Percentiles rank a stretch among this genome's conserved stretches.
phyloP scores from a whole-genome alignment of 805 yeast genomes.

The Ogataea angusta region DNA sequence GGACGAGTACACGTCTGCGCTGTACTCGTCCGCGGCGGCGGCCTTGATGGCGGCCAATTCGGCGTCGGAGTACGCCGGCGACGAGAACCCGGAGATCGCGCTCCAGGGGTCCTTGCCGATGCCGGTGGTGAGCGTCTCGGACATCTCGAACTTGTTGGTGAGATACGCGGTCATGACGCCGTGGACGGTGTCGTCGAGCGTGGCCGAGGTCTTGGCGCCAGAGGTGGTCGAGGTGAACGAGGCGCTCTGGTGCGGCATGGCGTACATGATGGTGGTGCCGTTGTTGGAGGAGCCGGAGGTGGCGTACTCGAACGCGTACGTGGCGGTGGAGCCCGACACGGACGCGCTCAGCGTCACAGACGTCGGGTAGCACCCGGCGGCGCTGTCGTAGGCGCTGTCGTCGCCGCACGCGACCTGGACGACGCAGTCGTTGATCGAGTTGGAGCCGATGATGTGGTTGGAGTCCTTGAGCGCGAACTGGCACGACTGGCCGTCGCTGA shows the following conservation, averaged over 20 bases:
- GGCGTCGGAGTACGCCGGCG: constrained; percentile 20
- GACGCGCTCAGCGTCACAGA: constrained; percentile 43
- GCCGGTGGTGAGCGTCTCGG: constrained; percentile 40
- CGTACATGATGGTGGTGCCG: constrained; percentile 44
- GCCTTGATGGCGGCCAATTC: constrained; percentile 22
- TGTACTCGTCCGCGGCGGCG: constrained; percentile 38
- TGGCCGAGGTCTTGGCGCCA: constrained; percentile 31
- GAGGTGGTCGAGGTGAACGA: constrained; percentile 33
- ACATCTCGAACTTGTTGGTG: constrained; percentile 41
- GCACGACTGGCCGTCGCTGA: constrained; percentile 39
- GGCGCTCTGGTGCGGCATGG: constrained; percentile 50
- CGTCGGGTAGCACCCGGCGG: constrained; percentile 62
- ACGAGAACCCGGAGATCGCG: constrained; percentile 35
- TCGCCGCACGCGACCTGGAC: constrained; percentile 61
- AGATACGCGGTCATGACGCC: constrained; percentile 45
- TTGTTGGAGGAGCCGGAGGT: constrained; percentile 45
- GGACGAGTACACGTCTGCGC: constrained; percentile 41
- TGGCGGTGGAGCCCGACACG: constrained; percentile 35
- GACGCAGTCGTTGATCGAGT: constrained; percentile 44
- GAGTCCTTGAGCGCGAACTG: constrained; percentile 24
- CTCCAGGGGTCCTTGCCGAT: constrained; percentile 58
- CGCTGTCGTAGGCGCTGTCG: constrained; percentile 46
- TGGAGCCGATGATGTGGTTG: constrained; percentile 40
- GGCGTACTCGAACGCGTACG: constrained; percentile 42
- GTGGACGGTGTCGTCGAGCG: constrained; percentile 48